These are phyloP conservation scores for Fusarium fracticaudum DNA, from an alignment of 2,329 filamentous ascomycete genomes.

Conservation along the genomic window DNA sequence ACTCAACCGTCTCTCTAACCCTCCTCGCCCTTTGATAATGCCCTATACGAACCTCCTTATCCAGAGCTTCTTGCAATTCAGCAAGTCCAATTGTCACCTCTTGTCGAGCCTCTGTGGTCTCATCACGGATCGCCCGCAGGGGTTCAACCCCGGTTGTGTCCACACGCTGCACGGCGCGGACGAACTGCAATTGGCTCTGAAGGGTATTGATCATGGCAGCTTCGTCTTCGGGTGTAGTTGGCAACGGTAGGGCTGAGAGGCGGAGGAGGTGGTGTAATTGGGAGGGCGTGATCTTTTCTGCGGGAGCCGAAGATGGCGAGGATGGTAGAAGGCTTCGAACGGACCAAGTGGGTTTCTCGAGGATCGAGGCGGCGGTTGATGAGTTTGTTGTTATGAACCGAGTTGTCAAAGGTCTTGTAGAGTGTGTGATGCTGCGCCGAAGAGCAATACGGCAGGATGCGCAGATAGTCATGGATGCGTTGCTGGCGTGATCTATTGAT, in stretches of 20 bases:
- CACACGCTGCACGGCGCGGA: constrained; percentile 84
- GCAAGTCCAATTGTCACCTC: constrained; percentile 69
- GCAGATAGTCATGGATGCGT: constrained; percentile 45
- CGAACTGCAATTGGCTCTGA: constrained; percentile 86
- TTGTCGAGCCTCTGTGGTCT: constrained; percentile 70
- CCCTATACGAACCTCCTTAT: constrained; percentile 69
- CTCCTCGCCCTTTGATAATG: constrained; percentile 58
- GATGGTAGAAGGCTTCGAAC: constrained; percentile 76
- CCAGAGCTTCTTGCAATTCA: constrained; percentile 65
- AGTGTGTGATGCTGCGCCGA: constrained; percentile 30
- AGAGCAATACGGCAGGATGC: constrained; percentile 44
- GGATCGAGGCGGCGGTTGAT: constrained; percentile 53
- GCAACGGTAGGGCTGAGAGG: constrained; percentile 85
- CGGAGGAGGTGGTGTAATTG: constrained; percentile 87
- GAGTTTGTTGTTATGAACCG: constrained; percentile 18
- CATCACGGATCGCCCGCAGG: constrained; percentile 82
- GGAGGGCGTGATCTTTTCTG: constrained; percentile 65
- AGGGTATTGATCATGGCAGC: constrained; percentile 77
- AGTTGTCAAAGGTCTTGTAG: neutral
- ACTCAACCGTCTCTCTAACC: constrained; percentile 50
- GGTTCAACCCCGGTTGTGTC: constrained; percentile 79
- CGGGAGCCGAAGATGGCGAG: constrained; percentile 39
- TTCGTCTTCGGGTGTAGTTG: constrained; percentile 71
- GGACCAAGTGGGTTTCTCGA: constrained; percentile 84
- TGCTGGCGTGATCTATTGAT: neutral